These are phyloP conservation scores for Oryza longistaminata DNA, from an alignment of 176 grass and related monocot genomes.

Conservation along the genomic window DNA sequence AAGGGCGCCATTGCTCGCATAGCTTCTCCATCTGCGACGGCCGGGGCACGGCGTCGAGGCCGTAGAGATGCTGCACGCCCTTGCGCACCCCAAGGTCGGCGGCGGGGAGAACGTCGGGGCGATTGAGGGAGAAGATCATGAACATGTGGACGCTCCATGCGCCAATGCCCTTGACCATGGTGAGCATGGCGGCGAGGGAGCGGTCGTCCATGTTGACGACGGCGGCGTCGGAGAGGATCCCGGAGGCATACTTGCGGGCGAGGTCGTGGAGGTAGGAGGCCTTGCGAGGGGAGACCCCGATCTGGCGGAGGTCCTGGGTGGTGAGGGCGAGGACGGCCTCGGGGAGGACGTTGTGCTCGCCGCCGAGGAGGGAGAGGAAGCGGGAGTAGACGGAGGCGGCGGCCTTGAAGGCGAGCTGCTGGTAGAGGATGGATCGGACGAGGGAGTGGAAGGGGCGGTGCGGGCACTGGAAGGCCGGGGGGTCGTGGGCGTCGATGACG, in stretches of 20 bases:
- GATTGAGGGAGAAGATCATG: slow-evolving; percentile 95
- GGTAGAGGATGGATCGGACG: slow-evolving; percentile 88
- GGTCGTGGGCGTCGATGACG: slow-evolving; percentile 80
- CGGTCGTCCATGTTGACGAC: slow-evolving; percentile 92
- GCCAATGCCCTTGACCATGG: slow-evolving; percentile 97
- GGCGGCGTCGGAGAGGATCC: slow-evolving; percentile 77
- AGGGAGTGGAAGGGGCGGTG: slow-evolving; percentile 92
- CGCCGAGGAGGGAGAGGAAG: slow-evolving; percentile 74
- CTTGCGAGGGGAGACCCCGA: slow-evolving; percentile 91
- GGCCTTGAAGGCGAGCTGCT: slow-evolving; percentile 95
- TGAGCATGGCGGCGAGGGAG: slow-evolving; percentile 88
- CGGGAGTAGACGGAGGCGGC: slow-evolving; percentile 83
- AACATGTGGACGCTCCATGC: slow-evolving; percentile 99
- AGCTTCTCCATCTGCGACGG: slow-evolving; percentile 88
- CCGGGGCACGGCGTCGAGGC: slow-evolving; percentile 67
- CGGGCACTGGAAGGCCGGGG: slow-evolving; percentile 76
- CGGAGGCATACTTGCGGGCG: slow-evolving; percentile 70
- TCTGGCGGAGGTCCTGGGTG: slow-evolving; percentile 84
- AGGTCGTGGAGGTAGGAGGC: slow-evolving; percentile 93
- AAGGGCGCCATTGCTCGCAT: slow-evolving; percentile 87
- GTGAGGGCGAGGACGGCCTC: slow-evolving; percentile 84
- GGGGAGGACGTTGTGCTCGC: slow-evolving; percentile 69
- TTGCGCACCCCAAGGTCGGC: slow-evolving; percentile 87
- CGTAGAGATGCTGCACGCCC: slow-evolving; percentile 88
- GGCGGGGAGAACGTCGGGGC: slow-evolving; percentile 87